Evolutionary conservation across 2,329 filamentous ascomycete species (phyloP).

Genomic region (Paramyrothecium roridum): DNA sequence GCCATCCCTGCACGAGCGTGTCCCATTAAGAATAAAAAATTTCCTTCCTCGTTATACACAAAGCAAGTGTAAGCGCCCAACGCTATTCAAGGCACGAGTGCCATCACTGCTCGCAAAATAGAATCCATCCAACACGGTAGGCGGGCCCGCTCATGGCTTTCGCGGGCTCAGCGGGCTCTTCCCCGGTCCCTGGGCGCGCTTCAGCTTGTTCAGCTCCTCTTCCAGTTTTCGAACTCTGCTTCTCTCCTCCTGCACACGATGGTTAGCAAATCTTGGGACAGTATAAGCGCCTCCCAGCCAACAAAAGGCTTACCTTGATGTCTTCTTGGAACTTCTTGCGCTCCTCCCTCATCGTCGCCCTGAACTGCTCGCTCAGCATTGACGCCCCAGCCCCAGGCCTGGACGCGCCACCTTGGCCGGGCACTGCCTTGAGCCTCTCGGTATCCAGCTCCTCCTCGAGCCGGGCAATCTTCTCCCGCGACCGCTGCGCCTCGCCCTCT

Average conservation of each 20-base stretch:
- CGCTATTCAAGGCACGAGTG: too few species aligned
- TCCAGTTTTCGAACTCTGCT: slow-evolving; percentile 43
- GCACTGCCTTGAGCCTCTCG: slow-evolving; percentile 42
- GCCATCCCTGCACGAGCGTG: too few species aligned
- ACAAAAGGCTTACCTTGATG: slow-evolving; percentile 38
- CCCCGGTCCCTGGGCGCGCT: slow-evolving; percentile 36
- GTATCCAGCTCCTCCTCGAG: slow-evolving; percentile 51
- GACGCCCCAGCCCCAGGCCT: slow-evolving; percentile 41
- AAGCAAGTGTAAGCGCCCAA: too few species aligned
- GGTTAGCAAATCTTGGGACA: slow-evolving; percentile 20
- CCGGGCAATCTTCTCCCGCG: slow-evolving; percentile 31
- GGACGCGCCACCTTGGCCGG: slow-evolving; percentile 26
- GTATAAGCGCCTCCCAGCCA: neutral
- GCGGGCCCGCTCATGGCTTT: slow-evolving; percentile 9
- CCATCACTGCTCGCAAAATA: too few species aligned
- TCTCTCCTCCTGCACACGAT: slow-evolving; percentile 44
- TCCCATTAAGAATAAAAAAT: too few species aligned
- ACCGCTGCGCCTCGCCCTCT: slow-evolving; percentile 36
- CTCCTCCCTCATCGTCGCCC: slow-evolving; percentile 54
- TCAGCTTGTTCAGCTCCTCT: slow-evolving; percentile 45
- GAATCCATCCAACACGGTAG: neutral
- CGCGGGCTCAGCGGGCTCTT: slow-evolving; percentile 41
- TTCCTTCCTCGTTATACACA: too few species aligned
- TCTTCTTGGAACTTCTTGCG: slow-evolving; percentile 56
- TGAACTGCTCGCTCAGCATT: slow-evolving; percentile 55